Evolutionary conservation across 1,284 basidiomycete species (phyloP).

Genomic region (Rhodotorula sp.): DNA sequence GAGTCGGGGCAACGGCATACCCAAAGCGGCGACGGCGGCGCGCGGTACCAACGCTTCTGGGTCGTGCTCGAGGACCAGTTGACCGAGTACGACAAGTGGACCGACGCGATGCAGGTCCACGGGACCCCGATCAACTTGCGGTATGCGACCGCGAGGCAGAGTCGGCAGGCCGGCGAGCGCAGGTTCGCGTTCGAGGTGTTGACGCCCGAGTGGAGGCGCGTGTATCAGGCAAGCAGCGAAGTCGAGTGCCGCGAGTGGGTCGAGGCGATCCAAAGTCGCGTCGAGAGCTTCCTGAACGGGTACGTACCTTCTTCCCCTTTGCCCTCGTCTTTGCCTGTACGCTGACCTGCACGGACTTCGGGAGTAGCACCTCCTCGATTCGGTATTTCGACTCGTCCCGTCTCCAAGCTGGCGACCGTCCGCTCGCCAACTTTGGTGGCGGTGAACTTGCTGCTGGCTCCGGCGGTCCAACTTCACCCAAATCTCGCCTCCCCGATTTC

Average conservation of each 20-base stretch:
- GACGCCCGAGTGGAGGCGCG: conserved; percentile 52
- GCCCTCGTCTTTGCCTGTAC: too few species aligned
- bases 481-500: conserved; percentile 25
- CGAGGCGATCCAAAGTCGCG: conserved; percentile 55
- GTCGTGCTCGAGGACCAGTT: conserved; percentile 40
- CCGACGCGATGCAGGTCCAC: conserved; percentile 27
- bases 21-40: conserved; percentile 32
- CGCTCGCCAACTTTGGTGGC: conserved; percentile 31
- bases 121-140: conserved; percentile 37
- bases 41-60: conserved; percentile 39
- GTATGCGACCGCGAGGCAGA: conserved; percentile 37
- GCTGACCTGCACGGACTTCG: too few species aligned
- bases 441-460: conserved; percentile 12
- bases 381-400: conserved; percentile 48
- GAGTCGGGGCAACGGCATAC: conserved; percentile 33
- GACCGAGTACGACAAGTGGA: conserved; percentile 39
- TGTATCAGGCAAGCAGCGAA: conserved; percentile 56
- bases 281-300: conserved; percentile 56
- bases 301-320: conserved; percentile 8
- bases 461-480: conserved; percentile 15
- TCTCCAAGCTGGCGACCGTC: conserved; percentile 15
- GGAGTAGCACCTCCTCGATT: conserved; percentile 51
- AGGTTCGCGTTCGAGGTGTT: conserved; percentile 54
- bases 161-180: conserved; percentile 18
- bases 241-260: conserved; percentile 55